Percentiles rank a stretch among this genome's conserved stretches.
Conservation (phyloP, 192 early-diverging fungal genomes). For the Coemansia sp. region DNA sequence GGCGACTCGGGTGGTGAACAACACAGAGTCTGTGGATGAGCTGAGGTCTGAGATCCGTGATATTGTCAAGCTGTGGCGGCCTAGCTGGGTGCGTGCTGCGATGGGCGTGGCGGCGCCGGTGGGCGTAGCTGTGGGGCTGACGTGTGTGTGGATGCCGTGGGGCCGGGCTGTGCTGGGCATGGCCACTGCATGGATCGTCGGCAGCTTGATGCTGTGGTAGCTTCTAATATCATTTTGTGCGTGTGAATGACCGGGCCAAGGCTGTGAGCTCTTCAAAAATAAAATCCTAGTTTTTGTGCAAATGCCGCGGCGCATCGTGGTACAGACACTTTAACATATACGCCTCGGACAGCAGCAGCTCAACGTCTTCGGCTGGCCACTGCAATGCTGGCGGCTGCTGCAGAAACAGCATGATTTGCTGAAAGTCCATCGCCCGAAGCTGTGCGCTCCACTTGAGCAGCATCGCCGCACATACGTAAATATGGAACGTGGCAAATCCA, state of each 20-base stretch:
- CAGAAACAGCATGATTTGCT: slow-evolving; percentile 91
- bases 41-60: slow-evolving; percentile 23
- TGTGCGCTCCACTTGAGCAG: slow-evolving; percentile 92
- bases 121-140: slow-evolving; percentile 20
- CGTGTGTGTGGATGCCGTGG: slow-evolving; percentile 17
- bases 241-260: too few species aligned
- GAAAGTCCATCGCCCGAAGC: slow-evolving; percentile 87
- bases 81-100: slow-evolving; percentile 21
- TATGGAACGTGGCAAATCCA: slow-evolving; percentile 91
- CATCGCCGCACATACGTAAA: slow-evolving; percentile 98
- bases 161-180: slow-evolving; percentile 32
- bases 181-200: slow-evolving; percentile 26
- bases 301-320: slow-evolving; percentile 87
- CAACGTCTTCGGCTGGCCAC: slow-evolving; percentile 91
- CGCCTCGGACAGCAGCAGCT: slow-evolving; percentile 91
- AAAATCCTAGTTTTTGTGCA: background rate
- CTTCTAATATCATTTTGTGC: too few species aligned
- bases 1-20: slow-evolving; percentile 86
- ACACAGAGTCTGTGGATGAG: slow-evolving; percentile 64
- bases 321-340: slow-evolving; percentile 97
- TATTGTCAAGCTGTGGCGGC: slow-evolving; percentile 27
- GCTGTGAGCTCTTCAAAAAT: too few species aligned
- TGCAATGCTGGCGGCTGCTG: slow-evolving; percentile 82
- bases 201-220: slow-evolving; percentile 2
- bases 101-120: slow-evolving; percentile 38